These are phyloP conservation scores for Polygonum maritimum DNA, from an alignment of 148 eudicot genomes.

Conservation along the genomic window DNA sequence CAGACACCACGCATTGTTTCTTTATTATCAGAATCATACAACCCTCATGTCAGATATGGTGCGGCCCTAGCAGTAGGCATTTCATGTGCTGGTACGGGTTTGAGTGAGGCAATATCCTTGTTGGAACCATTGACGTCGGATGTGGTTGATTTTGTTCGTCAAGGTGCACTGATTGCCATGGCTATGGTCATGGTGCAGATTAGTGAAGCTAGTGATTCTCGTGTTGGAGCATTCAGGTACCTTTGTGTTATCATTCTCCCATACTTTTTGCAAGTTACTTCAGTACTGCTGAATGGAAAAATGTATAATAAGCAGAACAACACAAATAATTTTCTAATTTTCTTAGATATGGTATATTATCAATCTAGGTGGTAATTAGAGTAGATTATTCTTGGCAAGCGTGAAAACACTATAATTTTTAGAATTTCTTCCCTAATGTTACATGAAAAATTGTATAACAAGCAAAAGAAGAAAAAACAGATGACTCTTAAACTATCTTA, in stretches of 20 bases:
- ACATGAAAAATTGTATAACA: neutral
- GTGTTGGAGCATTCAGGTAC: slow-evolving; percentile 95
- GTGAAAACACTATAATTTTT: slow-evolving; percentile 64
- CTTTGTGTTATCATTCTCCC: neutral
- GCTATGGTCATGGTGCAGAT: slow-evolving; percentile 99
- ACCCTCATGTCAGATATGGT: slow-evolving; percentile 97
- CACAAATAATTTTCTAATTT: neutral
- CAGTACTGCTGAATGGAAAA: neutral
- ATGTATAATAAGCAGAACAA: neutral
- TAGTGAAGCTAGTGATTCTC: slow-evolving; percentile 93
- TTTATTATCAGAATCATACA: slow-evolving; percentile 83
- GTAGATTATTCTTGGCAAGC: slow-evolving; percentile 77
- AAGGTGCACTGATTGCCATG: slow-evolving; percentile 97
- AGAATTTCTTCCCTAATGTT: neutral
- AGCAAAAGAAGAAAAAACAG: neutral
- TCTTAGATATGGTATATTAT: neutral
- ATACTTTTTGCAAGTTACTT: neutral
- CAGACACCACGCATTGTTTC: slow-evolving; percentile 97
- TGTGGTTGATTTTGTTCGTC: slow-evolving; percentile 96
- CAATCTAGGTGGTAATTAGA: slow-evolving; percentile 68
- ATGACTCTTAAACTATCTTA: neutral
- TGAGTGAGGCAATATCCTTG: slow-evolving; percentile 94
- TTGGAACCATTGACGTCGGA: slow-evolving; percentile 95
- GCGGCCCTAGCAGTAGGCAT: slow-evolving; percentile 98
- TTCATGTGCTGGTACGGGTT: slow-evolving; percentile 95